Evolutionary conservation across 495 filamentous ascomycete genomes (phyloP).

Genomic region (Pseudoneurospora amorphoporcata): DNA sequence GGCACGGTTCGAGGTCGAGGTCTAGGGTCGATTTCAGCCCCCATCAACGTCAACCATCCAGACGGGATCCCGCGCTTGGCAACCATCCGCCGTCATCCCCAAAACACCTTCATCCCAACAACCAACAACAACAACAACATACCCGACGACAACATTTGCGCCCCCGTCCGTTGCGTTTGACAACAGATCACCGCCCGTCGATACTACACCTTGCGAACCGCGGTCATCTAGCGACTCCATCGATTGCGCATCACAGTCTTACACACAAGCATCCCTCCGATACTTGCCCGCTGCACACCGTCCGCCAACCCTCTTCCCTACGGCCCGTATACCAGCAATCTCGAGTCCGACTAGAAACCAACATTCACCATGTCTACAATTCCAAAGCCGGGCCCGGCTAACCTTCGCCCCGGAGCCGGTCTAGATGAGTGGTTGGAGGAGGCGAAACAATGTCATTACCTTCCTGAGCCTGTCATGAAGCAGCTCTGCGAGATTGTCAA

Average conservation of each 20-base stretch:
- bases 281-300: background rate
- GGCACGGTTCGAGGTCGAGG: background rate
- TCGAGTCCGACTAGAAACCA: background rate
- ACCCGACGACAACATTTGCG: background rate
- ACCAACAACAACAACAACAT: background rate
- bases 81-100: background rate
- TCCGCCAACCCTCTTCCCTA: background rate
- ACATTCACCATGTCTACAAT: slow-evolving; percentile 20
- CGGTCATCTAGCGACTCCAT: background rate
- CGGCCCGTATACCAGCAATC: background rate
- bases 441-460: slow-evolving; percentile 92
- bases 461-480: slow-evolving; percentile 95
- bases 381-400: slow-evolving; percentile 84
- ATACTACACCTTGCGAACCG: background rate
- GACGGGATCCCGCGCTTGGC: background rate
- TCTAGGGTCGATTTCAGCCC: background rate
- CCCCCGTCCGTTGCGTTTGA: background rate
- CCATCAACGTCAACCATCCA: background rate
- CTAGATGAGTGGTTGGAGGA: slow-evolving; percentile 95
- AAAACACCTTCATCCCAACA: background rate
- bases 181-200: background rate
- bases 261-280: background rate
- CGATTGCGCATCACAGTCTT: background rate
- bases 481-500: slow-evolving; percentile 97
- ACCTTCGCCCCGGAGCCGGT: slow-evolving; percentile 66